These are phyloP conservation scores for Fraxinus albicans DNA, from an alignment of 305 asterid species.

Conservation along the genomic window DNA sequence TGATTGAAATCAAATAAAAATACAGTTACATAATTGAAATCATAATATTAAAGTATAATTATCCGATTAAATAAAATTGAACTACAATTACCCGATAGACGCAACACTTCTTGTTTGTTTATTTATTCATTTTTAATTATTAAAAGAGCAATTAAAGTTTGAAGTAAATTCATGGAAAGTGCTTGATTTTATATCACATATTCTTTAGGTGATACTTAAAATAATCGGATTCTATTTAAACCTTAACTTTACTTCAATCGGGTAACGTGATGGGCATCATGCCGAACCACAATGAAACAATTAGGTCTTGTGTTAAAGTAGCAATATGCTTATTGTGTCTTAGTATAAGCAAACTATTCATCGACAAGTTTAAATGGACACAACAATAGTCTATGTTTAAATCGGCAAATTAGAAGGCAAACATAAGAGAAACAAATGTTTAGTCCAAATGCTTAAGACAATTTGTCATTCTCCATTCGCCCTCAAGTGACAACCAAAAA, in stretches of 20 bases:
- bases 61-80: background rate
- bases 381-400: background rate
- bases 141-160: no score
- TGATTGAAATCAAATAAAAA: no score
- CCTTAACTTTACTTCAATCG: background rate
- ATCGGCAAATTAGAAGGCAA: constrained; percentile 7
- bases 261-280: background rate
- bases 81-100: no score
- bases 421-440: constrained; percentile 20
- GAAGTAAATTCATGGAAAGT: no score
- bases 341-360: background rate
- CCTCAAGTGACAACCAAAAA: background rate
- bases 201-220: background rate
- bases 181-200: no score
- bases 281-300: background rate
- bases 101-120: no score
- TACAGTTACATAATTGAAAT: no score
- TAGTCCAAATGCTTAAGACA: constrained; percentile 16
- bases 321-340: background rate
- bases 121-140: no score
- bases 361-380: background rate
- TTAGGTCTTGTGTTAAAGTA: background rate
- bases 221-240: background rate
- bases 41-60: no score
- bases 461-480: background rate